Conservation (phyloP, 2,329 filamentous ascomycete genomes). For the Gremmenia infestans region DNA sequence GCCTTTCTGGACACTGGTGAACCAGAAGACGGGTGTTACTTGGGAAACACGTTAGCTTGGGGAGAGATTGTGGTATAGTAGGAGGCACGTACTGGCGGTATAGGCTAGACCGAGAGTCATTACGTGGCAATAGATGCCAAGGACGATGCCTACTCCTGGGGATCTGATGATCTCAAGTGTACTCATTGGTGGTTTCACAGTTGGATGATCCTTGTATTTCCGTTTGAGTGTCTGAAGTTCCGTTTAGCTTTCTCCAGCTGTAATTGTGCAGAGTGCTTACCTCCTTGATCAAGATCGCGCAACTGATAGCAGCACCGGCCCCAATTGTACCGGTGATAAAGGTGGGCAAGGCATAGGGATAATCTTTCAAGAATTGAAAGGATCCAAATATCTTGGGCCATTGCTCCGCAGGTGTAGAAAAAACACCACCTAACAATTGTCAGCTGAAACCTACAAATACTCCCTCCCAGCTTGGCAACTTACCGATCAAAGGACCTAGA, state of each 20-base stretch:
- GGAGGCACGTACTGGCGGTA: constrained; percentile 45
- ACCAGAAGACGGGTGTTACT: constrained; percentile 64
- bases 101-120: constrained; percentile 67
- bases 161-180: constrained; percentile 52
- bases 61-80: not conserved
- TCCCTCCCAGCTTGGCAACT: constrained; percentile 38
- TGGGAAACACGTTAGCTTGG: not conserved
- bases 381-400: constrained; percentile 55
- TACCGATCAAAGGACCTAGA: constrained; percentile 50
- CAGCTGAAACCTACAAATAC: not conserved
- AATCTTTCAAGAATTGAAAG: constrained; percentile 54
- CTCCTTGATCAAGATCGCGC: constrained; percentile 56
- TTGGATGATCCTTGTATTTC: constrained; percentile 21
- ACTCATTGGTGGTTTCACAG: constrained; percentile 33
- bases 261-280: constrained; percentile 9
- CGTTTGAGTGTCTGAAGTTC: constrained; percentile 39
- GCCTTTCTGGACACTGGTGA: constrained; percentile 55
- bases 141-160: constrained; percentile 60
- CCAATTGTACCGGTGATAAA: constrained; percentile 53
- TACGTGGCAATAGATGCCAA: constrained; percentile 61
- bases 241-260: not conserved
- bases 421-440: constrained; percentile 49
- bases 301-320: constrained; percentile 46
- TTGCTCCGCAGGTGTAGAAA: constrained; percentile 62
- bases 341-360: constrained; percentile 62